Evolutionary conservation across 306 rosid genomes (phyloP), one percentile per base, ranked within the genome.

Genomic region (Potentilla sterilis): DNA sequence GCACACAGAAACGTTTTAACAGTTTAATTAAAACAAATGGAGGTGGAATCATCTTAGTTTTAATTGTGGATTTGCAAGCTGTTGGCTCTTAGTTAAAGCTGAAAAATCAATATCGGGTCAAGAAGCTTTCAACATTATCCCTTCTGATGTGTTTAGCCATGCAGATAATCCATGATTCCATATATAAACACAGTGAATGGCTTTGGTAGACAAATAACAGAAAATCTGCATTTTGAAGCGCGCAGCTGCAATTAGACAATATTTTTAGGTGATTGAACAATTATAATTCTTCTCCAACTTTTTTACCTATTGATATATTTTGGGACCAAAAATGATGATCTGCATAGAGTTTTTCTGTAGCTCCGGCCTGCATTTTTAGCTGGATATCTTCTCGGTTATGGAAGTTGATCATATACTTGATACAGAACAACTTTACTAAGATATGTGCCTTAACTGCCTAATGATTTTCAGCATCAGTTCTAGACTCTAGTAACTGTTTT

Each of bases 71-170:
- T 37, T 71, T 8, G 59, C n/a, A 35, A 37, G 13, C 70, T 72
- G 61, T 55, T 55, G 32, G 4, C 67, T 22, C 41, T 40, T 21
- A 72, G 19, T 40, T 40, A 72, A 42, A 38, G 66, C 40, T 41
- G 52, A 12, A 55, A 57, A 72, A 72, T 55, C 67, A 38, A n/a
- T 72, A 46, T 14, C 2, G 67, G 77, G 28, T 73, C 77, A 22
- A 58, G 34, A 32, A 74, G 21, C 69, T 61, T 19, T 41, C 70
- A 32, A 35, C 69, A 74, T 6, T 19, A 74, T 35, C 59, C 13
- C 69, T n/a, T 74, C 9, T 59, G 58, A 49, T 6, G 58, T 61
- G 77, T 59, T 59, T 9, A 74, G 37, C 69, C 44, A 73, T 58
- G 69, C 43, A 42, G 32, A 73, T 42, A 73, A n/a, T 21, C 21